Percentiles rank a stretch among this genome's conserved stretches.
Conservation (phyloP, 1,284 basidiomycete species). For the Pseudozyma thailandica region DNA sequence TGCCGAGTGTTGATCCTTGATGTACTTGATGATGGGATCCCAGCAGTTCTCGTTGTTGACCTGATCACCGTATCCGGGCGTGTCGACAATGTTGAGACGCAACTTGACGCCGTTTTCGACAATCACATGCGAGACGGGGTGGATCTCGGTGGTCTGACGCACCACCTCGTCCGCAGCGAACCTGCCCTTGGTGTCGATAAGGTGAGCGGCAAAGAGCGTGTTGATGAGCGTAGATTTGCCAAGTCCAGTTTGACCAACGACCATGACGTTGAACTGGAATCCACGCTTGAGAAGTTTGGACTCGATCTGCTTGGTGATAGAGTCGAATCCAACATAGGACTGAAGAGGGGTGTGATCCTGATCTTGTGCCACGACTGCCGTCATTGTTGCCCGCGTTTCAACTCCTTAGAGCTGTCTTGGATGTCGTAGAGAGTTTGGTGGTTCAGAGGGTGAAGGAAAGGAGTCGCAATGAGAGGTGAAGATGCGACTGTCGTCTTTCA, state of each 20-base stretch:
- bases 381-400: too few relatives aligned
- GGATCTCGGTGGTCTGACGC: slow-evolving; percentile 95
- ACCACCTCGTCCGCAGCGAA: slow-evolving; percentile 85
- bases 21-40: slow-evolving; percentile 99
- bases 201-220: slow-evolving; percentile 97
- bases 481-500: too few relatives aligned
- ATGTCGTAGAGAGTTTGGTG: too few relatives aligned
- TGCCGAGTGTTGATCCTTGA: slow-evolving; percentile 98
- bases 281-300: slow-evolving; percentile 98
- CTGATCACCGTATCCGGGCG: slow-evolving; percentile 97
- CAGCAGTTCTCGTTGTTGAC: slow-evolving; percentile 99
- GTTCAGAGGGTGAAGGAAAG: too few relatives aligned
- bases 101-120: slow-evolving; percentile 95
- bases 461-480: too few relatives aligned
- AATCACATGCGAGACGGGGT: slow-evolving; percentile 93
- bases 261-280: slow-evolving; percentile 87
- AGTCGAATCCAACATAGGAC: slow-evolving; percentile 69
- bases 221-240: slow-evolving; percentile 99
- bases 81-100: slow-evolving; percentile 97
- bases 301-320: slow-evolving; percentile 95
- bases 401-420: neutral
- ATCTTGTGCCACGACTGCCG: slow-evolving; percentile 28
- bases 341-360: slow-evolving; percentile 62
- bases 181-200: slow-evolving; percentile 97
- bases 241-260: slow-evolving; percentile 89